phyloP scores from a whole-genome alignment of 2,329 filamentous ascomycete species.

The Verticillium zaregamsianum region DNA sequence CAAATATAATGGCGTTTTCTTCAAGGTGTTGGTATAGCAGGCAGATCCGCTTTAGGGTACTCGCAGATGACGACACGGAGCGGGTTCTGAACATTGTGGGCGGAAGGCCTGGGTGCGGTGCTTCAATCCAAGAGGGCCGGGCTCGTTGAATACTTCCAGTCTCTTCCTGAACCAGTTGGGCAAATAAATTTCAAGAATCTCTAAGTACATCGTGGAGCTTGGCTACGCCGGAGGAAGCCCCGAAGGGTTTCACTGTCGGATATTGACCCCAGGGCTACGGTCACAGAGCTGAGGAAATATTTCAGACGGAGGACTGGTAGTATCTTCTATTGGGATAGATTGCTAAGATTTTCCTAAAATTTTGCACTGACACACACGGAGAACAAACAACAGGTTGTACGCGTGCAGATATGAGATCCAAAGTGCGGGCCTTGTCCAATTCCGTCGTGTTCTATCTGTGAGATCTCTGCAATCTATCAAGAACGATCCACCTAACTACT shows the following conservation, averaged over 20 bases:
- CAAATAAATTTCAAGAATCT: constrained; percentile 4
- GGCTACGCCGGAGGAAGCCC: constrained; percentile 12
- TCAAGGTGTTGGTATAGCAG: constrained; percentile 12
- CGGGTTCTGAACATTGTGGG: constrained; percentile 10
- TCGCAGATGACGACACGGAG: constrained; percentile 7
- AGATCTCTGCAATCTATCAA: too few relatives aligned
- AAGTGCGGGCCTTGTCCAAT: too few relatives aligned
- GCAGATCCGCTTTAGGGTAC: constrained; percentile 8
- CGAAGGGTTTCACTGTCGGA: constrained; percentile 3
- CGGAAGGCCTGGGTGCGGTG: constrained; percentile 7
- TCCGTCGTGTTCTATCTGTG: too few relatives aligned
- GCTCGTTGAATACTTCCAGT: constrained; percentile 2
- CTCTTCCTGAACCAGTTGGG: constrained; percentile 5
- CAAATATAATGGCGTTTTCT: constrained; percentile 14
- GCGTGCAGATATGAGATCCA: too few relatives aligned
- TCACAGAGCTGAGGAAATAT: background rate
- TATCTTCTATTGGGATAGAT: background rate
- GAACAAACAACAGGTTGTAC: too few relatives aligned
- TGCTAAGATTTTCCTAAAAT: too few relatives aligned
- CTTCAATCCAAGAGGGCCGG: background rate
- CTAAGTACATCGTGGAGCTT: constrained; percentile 12
- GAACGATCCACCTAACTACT: too few relatives aligned
- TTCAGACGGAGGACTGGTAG: background rate
- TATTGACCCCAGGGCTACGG: background rate
- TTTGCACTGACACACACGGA: too few relatives aligned